Evolutionary conservation across 225 moss, liverwort and hornwort species (phyloP).

Genomic region (Pseudoscleropodium purum): DNA sequence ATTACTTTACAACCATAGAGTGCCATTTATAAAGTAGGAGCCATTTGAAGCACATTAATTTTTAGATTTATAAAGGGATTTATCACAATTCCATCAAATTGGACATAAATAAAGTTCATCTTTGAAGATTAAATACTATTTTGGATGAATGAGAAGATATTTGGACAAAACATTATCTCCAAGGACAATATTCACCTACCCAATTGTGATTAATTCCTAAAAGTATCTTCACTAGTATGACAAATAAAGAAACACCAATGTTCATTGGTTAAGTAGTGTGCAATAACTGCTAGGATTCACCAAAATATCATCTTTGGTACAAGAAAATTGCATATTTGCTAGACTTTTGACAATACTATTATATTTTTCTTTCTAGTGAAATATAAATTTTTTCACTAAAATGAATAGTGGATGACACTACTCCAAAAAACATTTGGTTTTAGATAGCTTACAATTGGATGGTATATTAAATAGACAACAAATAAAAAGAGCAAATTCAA

Average conservation of each 20-base stretch:
- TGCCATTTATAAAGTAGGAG: background rate
- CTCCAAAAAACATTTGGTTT: background rate
- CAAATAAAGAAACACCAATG: background rate
- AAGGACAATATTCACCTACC: background rate
- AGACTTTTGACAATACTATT: background rate
- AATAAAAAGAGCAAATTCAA: background rate
- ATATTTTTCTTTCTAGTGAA: background rate
- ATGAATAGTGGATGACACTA: fast-evolving
- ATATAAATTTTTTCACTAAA: background rate
- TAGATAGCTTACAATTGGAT: background rate
- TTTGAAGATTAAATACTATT: background rate
- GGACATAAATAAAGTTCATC: background rate
- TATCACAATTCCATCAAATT: background rate
- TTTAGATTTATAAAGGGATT: background rate
- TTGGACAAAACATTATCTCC: background rate
- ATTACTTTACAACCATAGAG: background rate
- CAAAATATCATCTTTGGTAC: background rate
- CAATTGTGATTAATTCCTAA: background rate
- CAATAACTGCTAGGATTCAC: background rate
- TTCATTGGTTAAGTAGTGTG: background rate
- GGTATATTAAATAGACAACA: background rate
- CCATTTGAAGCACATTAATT: background rate
- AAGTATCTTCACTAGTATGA: fast-evolving
- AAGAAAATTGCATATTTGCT: background rate
- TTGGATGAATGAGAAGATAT: background rate